Percentiles rank a stretch among this genome's conserved stretches.
These are phyloP conservation scores for Colletotrichum sp. DNA, from an alignment of 2,329 filamentous ascomycete species.

Conservation along the genomic window DNA sequence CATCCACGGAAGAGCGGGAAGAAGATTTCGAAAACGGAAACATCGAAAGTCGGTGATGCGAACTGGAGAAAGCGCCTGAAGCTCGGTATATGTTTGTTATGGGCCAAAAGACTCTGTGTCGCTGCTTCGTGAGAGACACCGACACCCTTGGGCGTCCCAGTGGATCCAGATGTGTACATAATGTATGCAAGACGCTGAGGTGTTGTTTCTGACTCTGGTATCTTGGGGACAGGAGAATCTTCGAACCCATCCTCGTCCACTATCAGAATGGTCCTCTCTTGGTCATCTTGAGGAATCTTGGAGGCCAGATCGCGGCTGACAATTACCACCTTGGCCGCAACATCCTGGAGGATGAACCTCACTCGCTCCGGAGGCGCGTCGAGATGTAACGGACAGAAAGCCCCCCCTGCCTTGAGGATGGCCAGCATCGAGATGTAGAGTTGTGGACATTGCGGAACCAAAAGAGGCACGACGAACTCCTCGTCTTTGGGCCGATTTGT, in stretches of 20 bases:
- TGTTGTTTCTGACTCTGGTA: background rate
- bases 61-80: slow-evolving; percentile 90
- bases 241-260: slow-evolving; percentile 31
- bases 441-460: slow-evolving; percentile 77
- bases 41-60: slow-evolving; percentile 90
- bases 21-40: slow-evolving; percentile 94
- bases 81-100: slow-evolving; percentile 75
- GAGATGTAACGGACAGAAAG: slow-evolving; percentile 83
- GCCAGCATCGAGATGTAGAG: slow-evolving; percentile 81
- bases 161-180: slow-evolving; percentile 93
- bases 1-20: slow-evolving; percentile 78
- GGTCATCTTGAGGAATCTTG: slow-evolving; percentile 38
- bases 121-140: slow-evolving; percentile 79
- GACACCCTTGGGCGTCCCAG: slow-evolving; percentile 88
- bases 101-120: slow-evolving; percentile 82
- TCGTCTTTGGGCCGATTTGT: background rate
- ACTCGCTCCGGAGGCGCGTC: slow-evolving; percentile 80
- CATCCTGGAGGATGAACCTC: slow-evolving; percentile 80
- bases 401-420: slow-evolving; percentile 79
- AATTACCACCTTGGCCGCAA: slow-evolving; percentile 72
- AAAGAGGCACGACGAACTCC: slow-evolving; percentile 68
- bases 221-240: background rate
- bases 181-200: slow-evolving; percentile 73
- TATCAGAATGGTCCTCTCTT: slow-evolving; percentile 36
- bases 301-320: slow-evolving; percentile 57